These are phyloP conservation scores for Rhodotorula mucilaginosa DNA, from an alignment of 1,284 basidiomycete species.

Conservation along the genomic window DNA sequence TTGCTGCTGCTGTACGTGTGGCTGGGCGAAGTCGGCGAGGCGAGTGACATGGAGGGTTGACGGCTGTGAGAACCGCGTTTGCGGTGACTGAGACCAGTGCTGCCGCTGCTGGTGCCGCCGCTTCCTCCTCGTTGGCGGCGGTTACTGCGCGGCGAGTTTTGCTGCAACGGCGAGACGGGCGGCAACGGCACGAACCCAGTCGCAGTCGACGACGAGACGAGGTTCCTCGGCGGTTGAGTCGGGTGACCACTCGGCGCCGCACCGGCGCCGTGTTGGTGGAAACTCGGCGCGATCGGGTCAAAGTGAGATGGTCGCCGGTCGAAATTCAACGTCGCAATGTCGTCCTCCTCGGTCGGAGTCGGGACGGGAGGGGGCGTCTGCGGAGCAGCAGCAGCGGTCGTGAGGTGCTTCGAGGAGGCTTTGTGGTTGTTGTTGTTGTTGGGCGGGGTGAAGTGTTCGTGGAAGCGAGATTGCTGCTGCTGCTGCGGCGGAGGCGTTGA, in stretches of 20 bases:
- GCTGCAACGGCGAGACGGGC: slow-evolving; percentile 5
- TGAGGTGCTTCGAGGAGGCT: background rate
- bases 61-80: slow-evolving; percentile 23
- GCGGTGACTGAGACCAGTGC: background rate
- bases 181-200: background rate
- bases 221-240: background rate
- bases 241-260: slow-evolving; percentile 2
- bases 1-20: slow-evolving; percentile 1
- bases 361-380: background rate
- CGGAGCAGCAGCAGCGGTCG: background rate
- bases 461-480: background rate
- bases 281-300: slow-evolving; percentile 31
- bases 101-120: background rate
- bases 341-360: slow-evolving; percentile 20
- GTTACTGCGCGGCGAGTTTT: background rate
- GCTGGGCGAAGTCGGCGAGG: slow-evolving; percentile 4
- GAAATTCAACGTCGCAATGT: slow-evolving; percentile 34
- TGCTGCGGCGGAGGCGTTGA: background rate
- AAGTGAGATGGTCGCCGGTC: slow-evolving; percentile 31
- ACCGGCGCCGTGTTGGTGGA: slow-evolving; percentile 8
- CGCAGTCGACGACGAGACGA: background rate
- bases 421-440: background rate
- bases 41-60: slow-evolving; percentile 31
- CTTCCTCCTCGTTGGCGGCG: background rate
- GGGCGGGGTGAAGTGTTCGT: slow-evolving; percentile 5